Evolutionary conservation across 306 rosid genomes (phyloP).

Genomic region (Begonia loranthoides): DNA sequence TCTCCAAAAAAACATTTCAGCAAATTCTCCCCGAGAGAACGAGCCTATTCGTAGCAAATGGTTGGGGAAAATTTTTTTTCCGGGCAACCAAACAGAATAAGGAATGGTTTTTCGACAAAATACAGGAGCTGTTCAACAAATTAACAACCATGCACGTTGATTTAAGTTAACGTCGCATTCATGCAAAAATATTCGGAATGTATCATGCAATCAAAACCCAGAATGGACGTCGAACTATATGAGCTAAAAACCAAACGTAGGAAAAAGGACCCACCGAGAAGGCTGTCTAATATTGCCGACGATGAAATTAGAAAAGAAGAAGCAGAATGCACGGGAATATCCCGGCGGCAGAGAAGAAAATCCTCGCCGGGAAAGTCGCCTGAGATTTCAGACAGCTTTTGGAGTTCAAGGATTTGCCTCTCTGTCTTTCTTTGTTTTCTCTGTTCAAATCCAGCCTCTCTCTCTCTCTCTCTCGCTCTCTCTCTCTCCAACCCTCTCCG

Average conservation of each 20-base stretch:
- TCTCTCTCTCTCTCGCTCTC: not conserved
- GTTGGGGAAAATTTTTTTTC: not conserved
- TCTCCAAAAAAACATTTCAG: too few species aligned
- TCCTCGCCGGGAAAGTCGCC: conserved; percentile 14
- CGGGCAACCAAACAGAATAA: conserved; percentile 3
- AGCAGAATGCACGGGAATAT: not conserved
- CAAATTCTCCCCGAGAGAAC: too few species aligned
- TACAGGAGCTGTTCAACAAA: too few species aligned
- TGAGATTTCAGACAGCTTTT: not conserved
- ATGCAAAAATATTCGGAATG: not conserved
- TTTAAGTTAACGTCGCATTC: not conserved
- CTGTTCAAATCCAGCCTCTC: not conserved
- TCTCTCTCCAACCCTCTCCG: too few species aligned
- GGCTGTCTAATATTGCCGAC: too few species aligned
- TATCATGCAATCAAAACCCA: not conserved
- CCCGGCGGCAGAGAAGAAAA: conserved; percentile 9
- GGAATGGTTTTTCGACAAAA: too few species aligned
- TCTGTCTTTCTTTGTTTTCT: not conserved
- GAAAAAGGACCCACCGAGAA: not conserved
- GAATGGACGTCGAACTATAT: not conserved
- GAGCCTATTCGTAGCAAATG: too few species aligned
- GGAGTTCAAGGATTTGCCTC: not conserved
- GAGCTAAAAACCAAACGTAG: not conserved
- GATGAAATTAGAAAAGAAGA: not conserved
- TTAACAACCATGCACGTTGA: not conserved